A percentile compares a stretch with the other conserved stretches of the same genome.
Conservation (phyloP, 805 yeast species). For the Saccharomycopsis sp. region DNA sequence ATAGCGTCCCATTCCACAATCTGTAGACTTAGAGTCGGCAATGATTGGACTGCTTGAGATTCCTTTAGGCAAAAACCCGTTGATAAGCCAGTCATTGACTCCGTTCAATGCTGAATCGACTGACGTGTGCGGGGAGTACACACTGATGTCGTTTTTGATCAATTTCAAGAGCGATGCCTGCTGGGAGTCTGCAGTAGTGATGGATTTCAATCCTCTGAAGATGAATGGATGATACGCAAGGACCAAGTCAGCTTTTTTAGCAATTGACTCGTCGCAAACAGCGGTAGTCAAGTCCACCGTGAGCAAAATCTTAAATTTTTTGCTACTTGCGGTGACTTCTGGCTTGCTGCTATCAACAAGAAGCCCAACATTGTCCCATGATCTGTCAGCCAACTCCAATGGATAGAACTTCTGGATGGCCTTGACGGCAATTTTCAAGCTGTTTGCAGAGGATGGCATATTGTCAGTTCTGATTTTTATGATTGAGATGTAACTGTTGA, state of each 20-base stretch:
- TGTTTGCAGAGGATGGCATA: not conserved
- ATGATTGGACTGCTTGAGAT: conserved; percentile 22
- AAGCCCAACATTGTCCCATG: conserved; percentile 96
- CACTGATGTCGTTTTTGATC: conserved; percentile 73
- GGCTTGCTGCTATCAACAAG: conserved; percentile 57
- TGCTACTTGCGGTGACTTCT: conserved; percentile 28
- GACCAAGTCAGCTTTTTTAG: conserved; percentile 45
- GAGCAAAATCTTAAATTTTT: conserved; percentile 35
- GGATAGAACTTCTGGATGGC: conserved; percentile 77
- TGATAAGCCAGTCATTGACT: conserved; percentile 86
- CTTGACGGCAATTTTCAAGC: conserved; percentile 40
- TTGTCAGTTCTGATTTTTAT: no score
- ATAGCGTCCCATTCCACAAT: conserved; percentile 79
- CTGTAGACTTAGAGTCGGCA: conserved; percentile 27
- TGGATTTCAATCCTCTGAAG: conserved; percentile 75
- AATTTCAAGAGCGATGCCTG: conserved; percentile 68
- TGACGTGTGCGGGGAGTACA: conserved; percentile 94
- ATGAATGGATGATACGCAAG: conserved; percentile 94
- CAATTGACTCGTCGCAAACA: conserved; percentile 83
- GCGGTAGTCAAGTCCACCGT: conserved; percentile 79
- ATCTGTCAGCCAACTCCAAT: conserved; percentile 64
- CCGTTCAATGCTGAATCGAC: conserved; percentile 91
- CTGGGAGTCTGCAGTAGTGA: conserved; percentile 64
- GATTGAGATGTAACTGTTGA: no score
- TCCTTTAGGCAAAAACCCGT: conserved; percentile 36